phyloP scores from a whole-genome alignment of 2,329 filamentous ascomycete genomes.

The Calonectria pauciramosa region DNA sequence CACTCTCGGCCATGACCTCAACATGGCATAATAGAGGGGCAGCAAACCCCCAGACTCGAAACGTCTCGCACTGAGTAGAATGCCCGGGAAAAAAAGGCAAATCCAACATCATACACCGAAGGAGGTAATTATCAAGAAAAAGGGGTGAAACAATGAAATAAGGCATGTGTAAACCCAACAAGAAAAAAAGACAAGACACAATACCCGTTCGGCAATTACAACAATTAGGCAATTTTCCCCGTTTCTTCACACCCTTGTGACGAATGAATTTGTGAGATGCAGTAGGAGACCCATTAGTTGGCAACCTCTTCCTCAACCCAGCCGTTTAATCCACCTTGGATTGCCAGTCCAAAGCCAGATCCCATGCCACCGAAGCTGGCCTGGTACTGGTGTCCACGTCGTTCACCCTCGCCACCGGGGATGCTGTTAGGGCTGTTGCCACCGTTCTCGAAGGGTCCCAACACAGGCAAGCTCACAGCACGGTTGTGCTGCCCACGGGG shows the following conservation, averaged over 20 bases:
- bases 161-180: constrained; percentile 43
- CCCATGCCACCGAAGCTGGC: constrained; percentile 73
- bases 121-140: constrained; percentile 49
- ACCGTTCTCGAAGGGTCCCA: constrained; percentile 75
- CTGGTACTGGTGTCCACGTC: constrained; percentile 77
- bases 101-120: constrained; percentile 50
- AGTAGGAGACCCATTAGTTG: constrained; percentile 58
- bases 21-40: not conserved
- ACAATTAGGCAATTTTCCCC: constrained; percentile 56
- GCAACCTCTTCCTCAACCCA: constrained; percentile 78
- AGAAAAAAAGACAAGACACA: constrained; percentile 43
- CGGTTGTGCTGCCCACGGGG: constrained; percentile 76
- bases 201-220: constrained; percentile 55
- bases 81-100: constrained; percentile 38
- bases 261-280: constrained; percentile 43
- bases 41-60: constrained; percentile 5
- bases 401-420: constrained; percentile 64
- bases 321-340: constrained; percentile 74
- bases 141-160: constrained; percentile 44
- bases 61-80: constrained; percentile 31
- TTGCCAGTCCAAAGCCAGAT: constrained; percentile 71
- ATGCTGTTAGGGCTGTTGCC: constrained; percentile 65
- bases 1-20: not conserved
- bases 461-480: constrained; percentile 87
- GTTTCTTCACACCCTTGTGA: constrained; percentile 39